A percentile compares a stretch with the other conserved stretches of the same genome.
phyloP scores from a whole-genome alignment of 306 rosid genomes.

The Medicago arabica region DNA sequence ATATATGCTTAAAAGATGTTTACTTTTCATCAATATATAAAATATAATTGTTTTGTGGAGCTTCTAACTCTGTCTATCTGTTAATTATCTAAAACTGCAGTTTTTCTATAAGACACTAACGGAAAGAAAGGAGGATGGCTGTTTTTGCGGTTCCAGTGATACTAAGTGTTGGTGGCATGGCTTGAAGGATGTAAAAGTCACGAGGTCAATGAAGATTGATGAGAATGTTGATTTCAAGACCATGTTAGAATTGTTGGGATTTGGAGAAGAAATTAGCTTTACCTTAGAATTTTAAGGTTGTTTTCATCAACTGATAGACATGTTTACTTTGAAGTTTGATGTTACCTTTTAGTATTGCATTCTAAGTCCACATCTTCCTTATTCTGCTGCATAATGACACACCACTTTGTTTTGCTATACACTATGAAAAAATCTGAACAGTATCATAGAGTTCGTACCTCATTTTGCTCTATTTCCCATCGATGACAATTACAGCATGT shows the following conservation, averaged over 20 bases:
- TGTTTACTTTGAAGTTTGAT: background rate
- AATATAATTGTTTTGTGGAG: background rate
- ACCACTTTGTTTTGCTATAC: background rate
- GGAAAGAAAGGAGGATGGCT: background rate
- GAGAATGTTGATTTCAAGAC: background rate
- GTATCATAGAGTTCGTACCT: background rate
- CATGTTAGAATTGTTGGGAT: background rate
- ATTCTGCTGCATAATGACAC: background rate
- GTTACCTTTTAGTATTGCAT: background rate
- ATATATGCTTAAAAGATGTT: background rate
- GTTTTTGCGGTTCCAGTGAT: constrained; percentile 14
- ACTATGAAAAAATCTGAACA: background rate
- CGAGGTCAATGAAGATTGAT: background rate
- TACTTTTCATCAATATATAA: background rate
- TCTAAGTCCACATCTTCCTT: background rate
- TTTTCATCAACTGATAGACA: background rate
- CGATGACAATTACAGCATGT: too few relatives aligned
- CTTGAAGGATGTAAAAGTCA: constrained; percentile 34
- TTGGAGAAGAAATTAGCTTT: background rate
- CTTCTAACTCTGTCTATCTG: background rate
- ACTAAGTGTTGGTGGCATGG: constrained; percentile 44
- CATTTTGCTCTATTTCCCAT: background rate
- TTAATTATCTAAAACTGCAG: background rate
- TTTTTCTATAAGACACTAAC: background rate
- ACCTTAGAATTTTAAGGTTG: background rate